A percentile compares a stretch with the other conserved stretches of the same genome.
phyloP scores from a whole-genome alignment of 2,329 filamentous ascomycete genomes.

The Penicillium sumatraense region DNA sequence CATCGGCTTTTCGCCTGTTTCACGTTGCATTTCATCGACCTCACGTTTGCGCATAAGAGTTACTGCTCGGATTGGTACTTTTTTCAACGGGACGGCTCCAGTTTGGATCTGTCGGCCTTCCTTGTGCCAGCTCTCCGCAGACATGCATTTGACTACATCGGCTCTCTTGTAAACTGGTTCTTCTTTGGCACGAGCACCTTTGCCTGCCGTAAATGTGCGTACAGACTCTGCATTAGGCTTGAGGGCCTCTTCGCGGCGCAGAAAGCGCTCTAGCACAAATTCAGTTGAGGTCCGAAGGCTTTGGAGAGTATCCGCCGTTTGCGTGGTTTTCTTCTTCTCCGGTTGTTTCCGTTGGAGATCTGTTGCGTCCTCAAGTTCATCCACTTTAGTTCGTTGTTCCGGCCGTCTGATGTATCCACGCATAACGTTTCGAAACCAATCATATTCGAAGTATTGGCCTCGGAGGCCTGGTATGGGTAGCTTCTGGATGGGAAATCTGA shows the following conservation, averaged over 20 bases:
- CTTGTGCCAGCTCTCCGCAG: conserved; percentile 96
- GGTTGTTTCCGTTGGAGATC: conserved; percentile 75
- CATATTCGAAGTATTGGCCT: conserved; percentile 77
- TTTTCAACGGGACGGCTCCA: conserved; percentile 78
- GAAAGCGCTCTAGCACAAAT: conserved; percentile 81
- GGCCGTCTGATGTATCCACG: conserved; percentile 67
- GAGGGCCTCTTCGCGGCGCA: conserved; percentile 90
- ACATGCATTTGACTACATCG: conserved; percentile 85
- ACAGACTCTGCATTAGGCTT: conserved; percentile 69
- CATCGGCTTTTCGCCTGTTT: conserved; percentile 79
- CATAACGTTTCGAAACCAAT: conserved; percentile 88
- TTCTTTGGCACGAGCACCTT: conserved; percentile 72
- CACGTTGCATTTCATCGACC: conserved; percentile 80
- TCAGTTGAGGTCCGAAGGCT: conserved; percentile 87
- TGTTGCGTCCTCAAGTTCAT: conserved; percentile 77
- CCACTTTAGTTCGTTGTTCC: conserved; percentile 66
- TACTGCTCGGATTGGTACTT: conserved; percentile 87
- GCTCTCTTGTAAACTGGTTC: conserved; percentile 80
- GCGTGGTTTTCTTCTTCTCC: conserved; percentile 73
- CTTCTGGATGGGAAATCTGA: conserved; percentile 77
- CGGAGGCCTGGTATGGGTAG: conserved; percentile 76
- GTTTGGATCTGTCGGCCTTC: conserved; percentile 78
- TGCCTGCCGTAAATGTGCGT: conserved; percentile 75
- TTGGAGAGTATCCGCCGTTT: conserved; percentile 80
- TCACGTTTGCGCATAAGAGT: conserved; percentile 86